Evolutionary conservation across 306 rosid species (phyloP).

Genomic region (Cicer judaicum): DNA sequence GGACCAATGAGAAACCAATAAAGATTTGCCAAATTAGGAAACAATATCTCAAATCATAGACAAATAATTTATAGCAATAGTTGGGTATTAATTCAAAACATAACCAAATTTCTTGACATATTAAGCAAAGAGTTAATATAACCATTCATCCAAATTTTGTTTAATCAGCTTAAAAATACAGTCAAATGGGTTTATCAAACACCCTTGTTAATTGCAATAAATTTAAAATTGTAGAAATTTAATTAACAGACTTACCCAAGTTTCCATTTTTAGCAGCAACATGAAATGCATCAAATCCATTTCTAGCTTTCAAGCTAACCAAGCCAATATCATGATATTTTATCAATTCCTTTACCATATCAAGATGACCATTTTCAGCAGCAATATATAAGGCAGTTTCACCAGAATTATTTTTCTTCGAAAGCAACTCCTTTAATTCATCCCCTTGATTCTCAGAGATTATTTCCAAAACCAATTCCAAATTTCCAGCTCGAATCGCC

Average conservation of each 20-base stretch:
- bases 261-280: slow-evolving; percentile 81
- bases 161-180: neutral
- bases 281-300: slow-evolving; percentile 78
- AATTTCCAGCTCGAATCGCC: slow-evolving; percentile 66
- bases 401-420: slow-evolving; percentile 61
- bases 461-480: slow-evolving; percentile 57
- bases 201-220: neutral
- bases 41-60: slow-evolving; percentile 3
- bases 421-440: slow-evolving; percentile 62
- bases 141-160: slow-evolving; percentile 37
- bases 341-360: slow-evolving; percentile 64
- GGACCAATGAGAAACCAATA: slow-evolving; percentile 7
- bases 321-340: slow-evolving; percentile 55
- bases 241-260: slow-evolving; percentile 55
- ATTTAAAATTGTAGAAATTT: slow-evolving; percentile 5
- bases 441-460: slow-evolving; percentile 54
- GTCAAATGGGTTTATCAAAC: slow-evolving; percentile 20
- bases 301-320: slow-evolving; percentile 68
- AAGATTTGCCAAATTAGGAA: slow-evolving; percentile 12
- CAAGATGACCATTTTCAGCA: slow-evolving; percentile 62
- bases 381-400: slow-evolving; percentile 76
- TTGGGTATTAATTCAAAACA: slow-evolving; percentile 24
- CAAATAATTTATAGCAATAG: neutral
- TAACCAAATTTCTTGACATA: neutral
- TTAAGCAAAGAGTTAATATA: slow-evolving; percentile 21